These are phyloP conservation scores for Monosporozyma solicola DNA, from an alignment of 805 yeast species.

Conservation along the genomic window DNA sequence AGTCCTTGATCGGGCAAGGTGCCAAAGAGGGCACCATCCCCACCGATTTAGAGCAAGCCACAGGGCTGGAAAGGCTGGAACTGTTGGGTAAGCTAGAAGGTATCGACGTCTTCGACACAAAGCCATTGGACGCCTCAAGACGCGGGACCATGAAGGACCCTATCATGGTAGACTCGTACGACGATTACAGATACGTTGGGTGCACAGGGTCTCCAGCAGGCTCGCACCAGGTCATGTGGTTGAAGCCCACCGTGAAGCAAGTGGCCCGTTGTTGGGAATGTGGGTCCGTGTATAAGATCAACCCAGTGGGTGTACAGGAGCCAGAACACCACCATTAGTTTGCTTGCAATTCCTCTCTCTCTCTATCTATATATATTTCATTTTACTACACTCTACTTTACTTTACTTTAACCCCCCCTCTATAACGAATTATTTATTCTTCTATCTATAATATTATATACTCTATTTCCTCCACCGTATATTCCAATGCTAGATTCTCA, in stretches of 20 bases:
- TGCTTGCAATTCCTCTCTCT: neutral
- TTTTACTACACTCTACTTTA: too few species aligned
- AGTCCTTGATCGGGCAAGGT: slow-evolving; percentile 83
- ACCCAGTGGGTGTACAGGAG: slow-evolving; percentile 75
- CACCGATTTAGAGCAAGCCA: slow-evolving; percentile 90
- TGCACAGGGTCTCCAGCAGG: slow-evolving; percentile 96
- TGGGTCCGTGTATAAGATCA: slow-evolving; percentile 87
- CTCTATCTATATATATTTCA: neutral
- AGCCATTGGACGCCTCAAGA: slow-evolving; percentile 82
- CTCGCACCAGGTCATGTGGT: slow-evolving; percentile 86
- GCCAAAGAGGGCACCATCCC: slow-evolving; percentile 80
- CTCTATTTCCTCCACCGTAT: neutral
- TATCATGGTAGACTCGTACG: slow-evolving; percentile 79
- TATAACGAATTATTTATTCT: neutral
- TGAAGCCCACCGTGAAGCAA: slow-evolving; percentile 73
- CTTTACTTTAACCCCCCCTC: neutral
- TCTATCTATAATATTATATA: neutral
- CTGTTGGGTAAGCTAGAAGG: slow-evolving; percentile 90
- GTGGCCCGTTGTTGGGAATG: slow-evolving; percentile 98
- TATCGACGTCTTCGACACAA: slow-evolving; percentile 83
- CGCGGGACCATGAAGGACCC: slow-evolving; percentile 88
- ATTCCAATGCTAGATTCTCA: neutral
- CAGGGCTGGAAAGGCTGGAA: slow-evolving; percentile 97
- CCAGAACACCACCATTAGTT: neutral
- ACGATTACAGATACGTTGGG: slow-evolving; percentile 90